Evolutionary conservation across 148 eudicot species (phyloP).

Genomic region (Beta vulgaris): DNA sequence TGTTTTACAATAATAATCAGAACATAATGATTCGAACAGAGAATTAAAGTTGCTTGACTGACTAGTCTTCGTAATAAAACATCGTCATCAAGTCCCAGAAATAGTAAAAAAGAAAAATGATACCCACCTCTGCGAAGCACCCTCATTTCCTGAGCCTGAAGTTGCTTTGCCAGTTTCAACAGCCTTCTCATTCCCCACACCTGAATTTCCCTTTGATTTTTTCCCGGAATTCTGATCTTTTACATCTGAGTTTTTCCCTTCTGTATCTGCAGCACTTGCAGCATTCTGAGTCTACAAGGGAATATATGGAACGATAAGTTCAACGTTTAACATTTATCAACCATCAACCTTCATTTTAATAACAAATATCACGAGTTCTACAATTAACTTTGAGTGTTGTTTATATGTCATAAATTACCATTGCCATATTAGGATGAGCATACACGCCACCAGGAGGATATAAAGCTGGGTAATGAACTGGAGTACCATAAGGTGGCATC

Average conservation of each 20-base stretch:
- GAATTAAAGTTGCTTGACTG: background rate
- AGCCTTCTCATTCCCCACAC: slow-evolving; percentile 42
- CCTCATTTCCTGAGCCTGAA: slow-evolving; percentile 94
- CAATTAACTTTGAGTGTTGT: background rate
- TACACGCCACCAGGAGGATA: slow-evolving; percentile 80
- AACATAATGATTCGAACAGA: slow-evolving; percentile 4
- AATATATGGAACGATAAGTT: background rate
- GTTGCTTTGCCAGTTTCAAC: slow-evolving; percentile 63
- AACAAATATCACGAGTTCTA: background rate
- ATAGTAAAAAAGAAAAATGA: background rate
- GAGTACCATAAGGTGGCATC: slow-evolving; percentile 86
- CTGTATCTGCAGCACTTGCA: slow-evolving; percentile 44
- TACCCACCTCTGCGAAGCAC: slow-evolving; percentile 73
- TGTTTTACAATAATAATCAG: slow-evolving; percentile 28
- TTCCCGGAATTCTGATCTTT: slow-evolving; percentile 50
- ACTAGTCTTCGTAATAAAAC: background rate
- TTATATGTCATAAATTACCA: slow-evolving; percentile 36
- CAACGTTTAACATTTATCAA: background rate
- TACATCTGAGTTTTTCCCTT: slow-evolving; percentile 50
- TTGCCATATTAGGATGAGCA: slow-evolving; percentile 72
- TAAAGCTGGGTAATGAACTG: slow-evolving; percentile 81
- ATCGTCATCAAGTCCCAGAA: background rate
- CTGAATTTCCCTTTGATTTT: slow-evolving; percentile 54
- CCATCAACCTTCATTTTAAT: background rate
- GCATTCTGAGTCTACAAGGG: slow-evolving; percentile 42